These are phyloP conservation scores for Melocanna baccifera DNA, from an alignment of 176 grass and related monocot species.

Conservation along the genomic window DNA sequence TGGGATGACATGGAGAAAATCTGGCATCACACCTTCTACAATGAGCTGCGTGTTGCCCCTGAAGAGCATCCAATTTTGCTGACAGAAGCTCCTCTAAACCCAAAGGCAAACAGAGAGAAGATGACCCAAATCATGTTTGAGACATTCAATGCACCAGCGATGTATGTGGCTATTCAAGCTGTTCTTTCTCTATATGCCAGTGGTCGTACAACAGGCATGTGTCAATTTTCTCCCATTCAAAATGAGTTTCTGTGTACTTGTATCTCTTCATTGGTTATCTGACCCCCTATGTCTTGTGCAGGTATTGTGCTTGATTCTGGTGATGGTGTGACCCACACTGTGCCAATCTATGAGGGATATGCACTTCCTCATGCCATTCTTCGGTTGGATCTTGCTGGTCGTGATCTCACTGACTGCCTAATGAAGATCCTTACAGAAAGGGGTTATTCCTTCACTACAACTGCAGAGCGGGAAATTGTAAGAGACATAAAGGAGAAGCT, in stretches of 20 bases:
- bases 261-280: neutral
- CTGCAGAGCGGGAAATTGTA: conserved; percentile 45
- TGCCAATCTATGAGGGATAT: conserved; percentile 51
- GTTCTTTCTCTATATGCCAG: conserved; percentile 47
- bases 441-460: conserved; percentile 48
- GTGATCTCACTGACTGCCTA: conserved; percentile 47
- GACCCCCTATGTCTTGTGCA: conserved; percentile 25
- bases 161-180: conserved; percentile 48
- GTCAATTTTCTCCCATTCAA: conserved; percentile 1
- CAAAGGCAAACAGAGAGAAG: conserved; percentile 47
- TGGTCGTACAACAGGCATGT: conserved; percentile 38
- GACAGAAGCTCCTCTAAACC: conserved; percentile 45
- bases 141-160: conserved; percentile 47
- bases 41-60: conserved; percentile 47
- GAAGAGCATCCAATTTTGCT: conserved; percentile 42
- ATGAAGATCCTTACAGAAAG: conserved; percentile 58
- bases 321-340: conserved; percentile 48
- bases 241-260: neutral
- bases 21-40: conserved; percentile 48
- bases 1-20: conserved; percentile 54
- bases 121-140: conserved; percentile 53
- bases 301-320: conserved; percentile 59
- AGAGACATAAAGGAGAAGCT: conserved; percentile 58
- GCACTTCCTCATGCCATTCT: conserved; percentile 59
- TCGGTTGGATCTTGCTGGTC: conserved; percentile 45